Conservation (phyloP, 352 stramenopile species). For the Pythium folliculosum region DNA sequence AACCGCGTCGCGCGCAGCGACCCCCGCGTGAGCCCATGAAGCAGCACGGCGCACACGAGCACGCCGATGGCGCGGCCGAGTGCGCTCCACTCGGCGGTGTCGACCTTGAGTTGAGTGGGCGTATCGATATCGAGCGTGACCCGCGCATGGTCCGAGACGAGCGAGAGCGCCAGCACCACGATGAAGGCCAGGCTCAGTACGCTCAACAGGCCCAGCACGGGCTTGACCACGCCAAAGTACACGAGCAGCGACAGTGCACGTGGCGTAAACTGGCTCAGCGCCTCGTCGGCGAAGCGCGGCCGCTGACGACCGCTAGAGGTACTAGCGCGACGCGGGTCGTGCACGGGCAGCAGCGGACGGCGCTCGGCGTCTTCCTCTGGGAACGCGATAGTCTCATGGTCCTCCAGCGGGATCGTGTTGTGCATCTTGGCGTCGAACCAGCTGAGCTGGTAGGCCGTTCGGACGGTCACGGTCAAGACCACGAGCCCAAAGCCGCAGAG, state of each 20-base stretch:
- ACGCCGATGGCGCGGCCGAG: constrained; percentile 6
- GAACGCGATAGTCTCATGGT: constrained; percentile 31
- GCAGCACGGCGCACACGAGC: background rate
- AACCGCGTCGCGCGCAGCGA: constrained; percentile 57
- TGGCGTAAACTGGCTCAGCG: constrained; percentile 34
- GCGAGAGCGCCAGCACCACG: constrained; percentile 21
- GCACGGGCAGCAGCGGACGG: constrained; percentile 42
- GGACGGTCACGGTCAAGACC: constrained; percentile 45
- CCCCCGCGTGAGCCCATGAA: constrained; percentile 42
- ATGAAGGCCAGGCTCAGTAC: constrained; percentile 34
- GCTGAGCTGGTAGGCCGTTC: constrained; percentile 23
- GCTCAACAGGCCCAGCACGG: constrained; percentile 32
- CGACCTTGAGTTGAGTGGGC: constrained; percentile 5
- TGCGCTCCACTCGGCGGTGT: background rate
- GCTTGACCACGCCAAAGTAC: constrained; percentile 59
- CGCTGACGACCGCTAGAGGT: background rate
- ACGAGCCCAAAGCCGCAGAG: constrained; percentile 58
- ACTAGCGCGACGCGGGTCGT: background rate
- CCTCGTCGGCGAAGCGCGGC: constrained; percentile 31
- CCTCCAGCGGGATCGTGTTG: constrained; percentile 12
- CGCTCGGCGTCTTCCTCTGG: constrained; percentile 25
- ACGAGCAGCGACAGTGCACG: constrained; percentile 27
- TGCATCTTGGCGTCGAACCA: constrained; percentile 25
- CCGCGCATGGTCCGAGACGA: background rate
- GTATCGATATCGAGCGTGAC: constrained; percentile 33